Conservation (phyloP, 345 rosid genomes). For the Abelmoschus esculentus region DNA sequence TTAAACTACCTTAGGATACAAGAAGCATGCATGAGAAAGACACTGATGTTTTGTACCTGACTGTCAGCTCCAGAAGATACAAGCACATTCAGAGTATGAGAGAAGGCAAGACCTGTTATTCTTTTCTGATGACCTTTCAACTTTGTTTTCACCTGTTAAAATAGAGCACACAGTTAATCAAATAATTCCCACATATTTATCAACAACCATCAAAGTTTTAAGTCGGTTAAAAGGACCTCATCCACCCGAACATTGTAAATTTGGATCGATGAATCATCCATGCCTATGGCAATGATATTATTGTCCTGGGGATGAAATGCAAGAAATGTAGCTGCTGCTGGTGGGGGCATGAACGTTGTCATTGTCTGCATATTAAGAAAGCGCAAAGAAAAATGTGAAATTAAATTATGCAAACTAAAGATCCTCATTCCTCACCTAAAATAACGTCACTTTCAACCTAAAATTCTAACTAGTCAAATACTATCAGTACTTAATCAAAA, state of each 20-base stretch:
- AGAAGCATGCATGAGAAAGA: neutral
- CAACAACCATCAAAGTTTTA: conserved; percentile 10
- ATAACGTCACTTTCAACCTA: neutral
- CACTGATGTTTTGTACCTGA: conserved; percentile 39
- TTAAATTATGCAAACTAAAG: neutral
- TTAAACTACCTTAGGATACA: neutral
- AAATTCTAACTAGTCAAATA: neutral
- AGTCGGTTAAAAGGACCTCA: conserved; percentile 39
- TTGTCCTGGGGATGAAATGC: conserved; percentile 74
- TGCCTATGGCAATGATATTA: conserved; percentile 74
- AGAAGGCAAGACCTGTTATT: conserved; percentile 89
- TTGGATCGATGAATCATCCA: conserved; percentile 70
- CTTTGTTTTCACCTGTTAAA: conserved; percentile 54
- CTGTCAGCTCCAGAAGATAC: conserved; percentile 88
- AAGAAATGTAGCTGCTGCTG: conserved; percentile 71
- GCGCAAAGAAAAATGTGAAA: neutral
- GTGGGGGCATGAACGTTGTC: conserved; percentile 78
- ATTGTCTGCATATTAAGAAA: conserved; percentile 42
- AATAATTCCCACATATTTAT: neutral
- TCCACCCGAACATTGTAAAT: conserved; percentile 55
- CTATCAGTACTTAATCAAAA: neutral
- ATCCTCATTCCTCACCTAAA: neutral
- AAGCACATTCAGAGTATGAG: conserved; percentile 54
- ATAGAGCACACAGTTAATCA: neutral
- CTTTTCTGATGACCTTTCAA: conserved; percentile 74